phyloP scores from a whole-genome alignment of 139 green algal genomes.

The Chlamydomonas incerta region DNA sequence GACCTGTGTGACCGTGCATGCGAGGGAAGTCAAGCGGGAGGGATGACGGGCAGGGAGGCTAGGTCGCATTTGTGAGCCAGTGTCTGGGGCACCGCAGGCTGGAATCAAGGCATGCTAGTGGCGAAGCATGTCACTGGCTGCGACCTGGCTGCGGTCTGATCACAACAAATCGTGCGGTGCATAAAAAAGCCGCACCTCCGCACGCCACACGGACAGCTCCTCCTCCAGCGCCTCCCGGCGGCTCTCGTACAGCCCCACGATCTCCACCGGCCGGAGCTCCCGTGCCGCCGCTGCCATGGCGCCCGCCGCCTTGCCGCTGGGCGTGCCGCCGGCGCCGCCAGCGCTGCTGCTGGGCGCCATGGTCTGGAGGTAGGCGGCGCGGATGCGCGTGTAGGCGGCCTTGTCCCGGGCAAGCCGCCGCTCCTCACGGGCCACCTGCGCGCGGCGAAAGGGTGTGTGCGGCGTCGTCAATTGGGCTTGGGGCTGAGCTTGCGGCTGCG shows the following conservation, averaged over 20 bases:
- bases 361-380: constrained; percentile 5
- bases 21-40: too few relatives aligned
- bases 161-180: too few relatives aligned
- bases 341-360: background rate
- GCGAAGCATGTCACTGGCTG: too few relatives aligned
- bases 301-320: constrained; percentile 36
- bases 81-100: too few relatives aligned
- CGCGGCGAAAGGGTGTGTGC: too few relatives aligned
- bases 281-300: constrained; percentile 71
- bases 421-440: constrained; percentile 70
- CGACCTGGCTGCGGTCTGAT: too few relatives aligned
- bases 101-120: too few relatives aligned
- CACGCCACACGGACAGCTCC: constrained; percentile 62
- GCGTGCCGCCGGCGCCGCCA: background rate
- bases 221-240: constrained; percentile 64
- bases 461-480: too few relatives aligned
- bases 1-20: too few relatives aligned
- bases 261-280: constrained; percentile 80
- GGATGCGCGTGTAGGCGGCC: constrained; percentile 54
- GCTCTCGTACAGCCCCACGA: constrained; percentile 80
- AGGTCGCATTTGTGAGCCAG: too few relatives aligned
- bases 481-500: too few relatives aligned
- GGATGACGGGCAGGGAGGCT: too few relatives aligned
- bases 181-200: constrained; percentile 58
- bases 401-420: constrained; percentile 65